These are phyloP conservation scores for Thymus quinquecostatus DNA, from an alignment of 257 asterid genomes.

Conservation along the genomic window DNA sequence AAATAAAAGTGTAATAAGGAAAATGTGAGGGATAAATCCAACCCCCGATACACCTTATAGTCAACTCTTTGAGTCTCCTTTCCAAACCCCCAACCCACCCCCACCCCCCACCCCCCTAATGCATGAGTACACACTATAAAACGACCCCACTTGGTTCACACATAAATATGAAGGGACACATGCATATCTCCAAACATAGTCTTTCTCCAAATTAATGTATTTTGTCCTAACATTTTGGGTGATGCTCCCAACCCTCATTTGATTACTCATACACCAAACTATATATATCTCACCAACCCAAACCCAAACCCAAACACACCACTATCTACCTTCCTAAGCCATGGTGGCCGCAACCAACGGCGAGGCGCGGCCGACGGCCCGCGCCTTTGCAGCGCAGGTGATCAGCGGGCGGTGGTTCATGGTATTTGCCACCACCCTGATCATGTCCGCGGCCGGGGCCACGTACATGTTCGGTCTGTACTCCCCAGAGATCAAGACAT, in stretches of 20 bases:
- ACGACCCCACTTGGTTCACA: conserved; percentile 14
- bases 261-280: neutral
- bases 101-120: neutral
- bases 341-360: conserved; percentile 45
- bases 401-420: conserved; percentile 77
- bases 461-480: conserved; percentile 80
- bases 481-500: conserved; percentile 50
- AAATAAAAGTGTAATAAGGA: neutral
- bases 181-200: neutral
- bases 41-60: neutral
- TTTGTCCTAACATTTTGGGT: neutral
- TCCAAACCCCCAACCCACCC: neutral
- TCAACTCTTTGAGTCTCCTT: neutral
- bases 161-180: neutral
- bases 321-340: neutral
- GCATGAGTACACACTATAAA: conserved; percentile 8
- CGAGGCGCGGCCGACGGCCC: conserved; percentile 28
- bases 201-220: neutral
- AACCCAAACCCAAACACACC: neutral
- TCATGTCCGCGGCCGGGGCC: conserved; percentile 81
- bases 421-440: conserved; percentile 68
- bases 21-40: neutral
- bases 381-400: conserved; percentile 42
- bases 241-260: neutral
- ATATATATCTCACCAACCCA: neutral